Evolutionary conservation across 306 rosid species (phyloP).

Genomic region (Cyclanthera cordifolia): DNA sequence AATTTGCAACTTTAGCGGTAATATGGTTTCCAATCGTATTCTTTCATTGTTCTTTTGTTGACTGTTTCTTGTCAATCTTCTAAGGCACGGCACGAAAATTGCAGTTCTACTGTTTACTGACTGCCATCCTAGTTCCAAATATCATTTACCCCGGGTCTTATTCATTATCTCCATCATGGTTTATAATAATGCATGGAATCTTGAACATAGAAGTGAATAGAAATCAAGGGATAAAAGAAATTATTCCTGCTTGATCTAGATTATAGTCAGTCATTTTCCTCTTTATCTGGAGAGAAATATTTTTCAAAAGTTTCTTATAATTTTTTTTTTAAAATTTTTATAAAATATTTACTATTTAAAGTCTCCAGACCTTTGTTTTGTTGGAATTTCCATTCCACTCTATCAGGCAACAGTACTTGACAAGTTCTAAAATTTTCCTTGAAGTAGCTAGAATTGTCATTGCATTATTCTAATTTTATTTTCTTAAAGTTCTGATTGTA

Average conservation of each 20-base stretch:
- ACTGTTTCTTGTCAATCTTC: background rate
- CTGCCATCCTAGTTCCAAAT: background rate
- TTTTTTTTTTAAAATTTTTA: background rate
- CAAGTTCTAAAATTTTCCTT: background rate
- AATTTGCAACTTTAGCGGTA: background rate
- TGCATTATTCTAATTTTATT: background rate
- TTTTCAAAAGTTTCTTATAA: background rate
- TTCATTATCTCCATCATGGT: background rate
- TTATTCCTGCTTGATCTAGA: background rate
- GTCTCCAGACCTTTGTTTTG: background rate
- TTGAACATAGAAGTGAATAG: background rate
- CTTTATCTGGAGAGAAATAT: background rate
- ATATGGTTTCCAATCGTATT: background rate
- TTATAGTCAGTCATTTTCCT: background rate
- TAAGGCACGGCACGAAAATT: background rate
- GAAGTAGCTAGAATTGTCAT: background rate
- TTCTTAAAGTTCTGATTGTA: slow-evolving; percentile 17
- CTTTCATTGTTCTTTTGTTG: background rate
- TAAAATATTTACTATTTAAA: background rate
- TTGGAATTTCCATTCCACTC: background rate
- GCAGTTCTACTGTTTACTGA: background rate
- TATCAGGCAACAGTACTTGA: background rate
- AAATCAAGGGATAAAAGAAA: background rate
- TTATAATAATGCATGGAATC: background rate
- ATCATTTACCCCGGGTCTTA: background rate